phyloP scores from a whole-genome alignment of 1,284 basidiomycete species.

The Sanghuangporus sanghuang region DNA sequence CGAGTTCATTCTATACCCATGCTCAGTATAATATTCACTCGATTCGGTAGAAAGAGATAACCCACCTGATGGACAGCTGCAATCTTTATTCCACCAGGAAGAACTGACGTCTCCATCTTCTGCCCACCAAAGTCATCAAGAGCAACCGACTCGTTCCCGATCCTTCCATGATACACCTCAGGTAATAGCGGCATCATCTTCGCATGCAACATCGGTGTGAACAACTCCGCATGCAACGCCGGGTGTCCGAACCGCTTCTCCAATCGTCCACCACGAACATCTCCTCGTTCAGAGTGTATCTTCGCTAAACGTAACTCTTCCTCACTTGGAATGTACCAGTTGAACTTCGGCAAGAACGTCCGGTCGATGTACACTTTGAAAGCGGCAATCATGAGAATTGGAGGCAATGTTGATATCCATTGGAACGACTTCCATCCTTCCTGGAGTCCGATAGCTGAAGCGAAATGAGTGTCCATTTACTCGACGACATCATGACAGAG shows the following conservation, averaged over 20 bases:
- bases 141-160: constrained; percentile 56
- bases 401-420: constrained; percentile 72
- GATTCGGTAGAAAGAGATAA: constrained; percentile 5
- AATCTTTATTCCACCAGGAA: constrained; percentile 73
- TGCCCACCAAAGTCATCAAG: constrained; percentile 72
- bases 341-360: constrained; percentile 67
- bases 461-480: constrained; percentile 14
- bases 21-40: background rate
- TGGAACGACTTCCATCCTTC: constrained; percentile 66
- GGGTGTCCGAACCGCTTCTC: constrained; percentile 86
- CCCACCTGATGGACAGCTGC: constrained; percentile 68
- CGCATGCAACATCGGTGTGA: constrained; percentile 85
- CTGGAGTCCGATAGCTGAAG: constrained; percentile 78
- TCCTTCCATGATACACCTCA: constrained; percentile 72
- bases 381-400: constrained; percentile 64
- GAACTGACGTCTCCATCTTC: constrained; percentile 62
- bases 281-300: constrained; percentile 65
- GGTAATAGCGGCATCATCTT: constrained; percentile 73
- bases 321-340: constrained; percentile 71
- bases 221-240: constrained; percentile 71
- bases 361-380: constrained; percentile 83
- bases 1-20: constrained; percentile 51
- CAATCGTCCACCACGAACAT: constrained; percentile 64
- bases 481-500: background rate
- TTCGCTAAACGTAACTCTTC: constrained; percentile 67